phyloP scores from a whole-genome alignment of 2,329 filamentous ascomycete species.

The Tolypocladium sp. region DNA sequence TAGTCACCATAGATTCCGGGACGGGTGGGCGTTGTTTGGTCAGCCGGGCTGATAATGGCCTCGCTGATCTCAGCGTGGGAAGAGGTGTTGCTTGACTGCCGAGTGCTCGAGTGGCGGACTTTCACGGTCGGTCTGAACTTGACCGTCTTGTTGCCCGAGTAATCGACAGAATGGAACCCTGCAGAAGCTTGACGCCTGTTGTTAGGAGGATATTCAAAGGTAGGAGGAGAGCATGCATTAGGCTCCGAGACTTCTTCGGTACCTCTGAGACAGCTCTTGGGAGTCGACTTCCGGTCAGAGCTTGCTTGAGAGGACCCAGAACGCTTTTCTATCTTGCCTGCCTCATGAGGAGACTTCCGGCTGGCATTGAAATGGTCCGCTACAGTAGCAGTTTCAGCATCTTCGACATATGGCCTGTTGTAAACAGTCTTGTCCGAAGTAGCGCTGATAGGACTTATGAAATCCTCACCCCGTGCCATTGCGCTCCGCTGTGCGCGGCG shows the following conservation, averaged over 20 bases:
- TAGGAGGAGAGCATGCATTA: background rate
- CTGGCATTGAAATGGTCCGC: background rate
- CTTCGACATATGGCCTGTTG: slow-evolving; percentile 10
- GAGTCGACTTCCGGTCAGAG: background rate
- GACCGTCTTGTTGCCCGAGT: slow-evolving; percentile 14
- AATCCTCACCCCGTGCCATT: background rate
- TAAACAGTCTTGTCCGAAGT: slow-evolving; percentile 1
- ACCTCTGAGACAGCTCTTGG: background rate
- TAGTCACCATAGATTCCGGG: background rate
- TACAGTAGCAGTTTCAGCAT: background rate
- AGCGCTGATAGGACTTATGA: background rate
- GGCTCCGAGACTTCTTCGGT: background rate
- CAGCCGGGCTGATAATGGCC: slow-evolving; percentile 2
- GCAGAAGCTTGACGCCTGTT: background rate
- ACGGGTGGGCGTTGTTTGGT: background rate
- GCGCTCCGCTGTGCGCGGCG: slow-evolving; percentile 17
- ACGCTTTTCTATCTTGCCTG: background rate
- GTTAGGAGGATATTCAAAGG: background rate
- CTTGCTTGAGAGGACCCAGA: background rate
- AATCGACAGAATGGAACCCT: slow-evolving; percentile 6
- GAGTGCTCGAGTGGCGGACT: slow-evolving; percentile 7
- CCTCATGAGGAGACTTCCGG: background rate
- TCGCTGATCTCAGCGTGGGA: background rate
- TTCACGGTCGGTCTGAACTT: slow-evolving; percentile 14
- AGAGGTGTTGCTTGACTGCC: slow-evolving; percentile 5